Conservation (phyloP, 345 rosid species). For the Citrus australasica region DNA sequence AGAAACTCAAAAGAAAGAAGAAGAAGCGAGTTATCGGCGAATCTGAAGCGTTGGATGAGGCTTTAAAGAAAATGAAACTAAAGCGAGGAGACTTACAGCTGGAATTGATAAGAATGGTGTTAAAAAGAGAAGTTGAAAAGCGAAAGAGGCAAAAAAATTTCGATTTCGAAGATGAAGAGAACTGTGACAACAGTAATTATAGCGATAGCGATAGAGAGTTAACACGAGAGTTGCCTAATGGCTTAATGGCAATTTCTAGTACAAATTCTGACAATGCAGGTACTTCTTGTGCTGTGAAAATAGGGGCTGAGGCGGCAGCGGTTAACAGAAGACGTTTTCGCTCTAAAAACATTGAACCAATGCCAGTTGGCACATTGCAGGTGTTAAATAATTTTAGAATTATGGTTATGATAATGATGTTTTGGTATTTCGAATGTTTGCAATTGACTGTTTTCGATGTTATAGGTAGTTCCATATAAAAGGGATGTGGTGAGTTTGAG, state of each 20-base stretch:
- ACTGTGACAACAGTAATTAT: slow-evolving; percentile 12
- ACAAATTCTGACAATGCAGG: slow-evolving; percentile 38
- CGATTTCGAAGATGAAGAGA: slow-evolving; percentile 26
- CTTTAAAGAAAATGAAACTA: slow-evolving; percentile 56
- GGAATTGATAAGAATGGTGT: slow-evolving; percentile 81
- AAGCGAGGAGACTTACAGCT: slow-evolving; percentile 63
- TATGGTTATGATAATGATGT: not conserved
- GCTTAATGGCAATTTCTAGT: slow-evolving; percentile 78
- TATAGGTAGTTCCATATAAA: slow-evolving; percentile 58
- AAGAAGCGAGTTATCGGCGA: slow-evolving; percentile 32
- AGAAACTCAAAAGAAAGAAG: slow-evolving; percentile 32
- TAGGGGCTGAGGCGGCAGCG: slow-evolving; percentile 44
- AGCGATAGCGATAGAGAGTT: slow-evolving; percentile 56
- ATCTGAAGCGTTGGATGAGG: slow-evolving; percentile 44
- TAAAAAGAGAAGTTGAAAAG: slow-evolving; percentile 81
- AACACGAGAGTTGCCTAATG: slow-evolving; percentile 80
- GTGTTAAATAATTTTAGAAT: slow-evolving; percentile 26
- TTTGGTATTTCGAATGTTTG: not conserved
- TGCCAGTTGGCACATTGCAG: slow-evolving; percentile 66
- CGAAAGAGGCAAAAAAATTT: slow-evolving; percentile 29
- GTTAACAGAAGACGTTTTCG: slow-evolving; percentile 57
- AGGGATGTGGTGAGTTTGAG: slow-evolving; percentile 46
- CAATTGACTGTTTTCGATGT: slow-evolving; percentile 1
- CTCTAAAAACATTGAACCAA: slow-evolving; percentile 83
- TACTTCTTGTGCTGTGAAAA: slow-evolving; percentile 62